Evolutionary conservation across 768 basidiomycete species (phyloP).

Genomic region (Terana coerulea): DNA sequence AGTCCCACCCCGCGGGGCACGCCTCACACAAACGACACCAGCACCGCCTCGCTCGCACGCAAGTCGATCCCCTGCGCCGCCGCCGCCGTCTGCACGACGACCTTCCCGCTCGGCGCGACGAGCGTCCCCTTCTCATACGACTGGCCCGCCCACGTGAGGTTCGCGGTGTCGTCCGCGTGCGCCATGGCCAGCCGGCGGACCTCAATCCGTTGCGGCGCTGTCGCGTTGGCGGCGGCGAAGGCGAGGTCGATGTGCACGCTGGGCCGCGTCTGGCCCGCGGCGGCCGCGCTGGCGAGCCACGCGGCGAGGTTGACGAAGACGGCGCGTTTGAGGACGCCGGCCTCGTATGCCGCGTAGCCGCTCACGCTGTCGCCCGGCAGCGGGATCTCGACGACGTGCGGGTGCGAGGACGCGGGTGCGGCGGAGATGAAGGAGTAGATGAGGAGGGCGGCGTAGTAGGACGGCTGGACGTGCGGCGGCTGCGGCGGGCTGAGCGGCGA

Average conservation of each 20-base stretch:
- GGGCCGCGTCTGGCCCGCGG: constrained; percentile 36
- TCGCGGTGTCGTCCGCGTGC: constrained; percentile 24
- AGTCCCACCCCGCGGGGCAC: no score
- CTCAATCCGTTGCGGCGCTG: constrained; percentile 4
- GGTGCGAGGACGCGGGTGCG: constrained; percentile 5
- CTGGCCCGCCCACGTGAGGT: constrained; percentile 25
- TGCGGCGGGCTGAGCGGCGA: constrained; percentile 44
- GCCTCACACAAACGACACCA: constrained; percentile 19
- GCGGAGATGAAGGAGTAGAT: constrained; percentile 47
- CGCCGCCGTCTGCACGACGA: constrained; percentile 16
- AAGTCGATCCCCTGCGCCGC: constrained; percentile 20
- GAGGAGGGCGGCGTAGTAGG: constrained; percentile 64
- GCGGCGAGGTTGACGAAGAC: constrained; percentile 59
- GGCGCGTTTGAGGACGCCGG: constrained; percentile 38
- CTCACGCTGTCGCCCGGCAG: constrained; percentile 45
- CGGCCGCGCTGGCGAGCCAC: constrained; percentile 31
- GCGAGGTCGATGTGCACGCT: constrained; percentile 31
- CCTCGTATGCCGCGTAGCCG: constrained; percentile 62
- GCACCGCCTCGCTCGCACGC: constrained; percentile 22
- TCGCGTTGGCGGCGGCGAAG: neutral
- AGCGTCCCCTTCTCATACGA: constrained; percentile 26
- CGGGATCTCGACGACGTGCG: constrained; percentile 43
- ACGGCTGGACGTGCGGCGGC: constrained; percentile 58
- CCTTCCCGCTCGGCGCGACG: constrained; percentile 15
- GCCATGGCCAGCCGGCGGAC: constrained; percentile 20